Conservation (phyloP, 78 protist species). For the Pigoraptor vietnamica region DNA sequence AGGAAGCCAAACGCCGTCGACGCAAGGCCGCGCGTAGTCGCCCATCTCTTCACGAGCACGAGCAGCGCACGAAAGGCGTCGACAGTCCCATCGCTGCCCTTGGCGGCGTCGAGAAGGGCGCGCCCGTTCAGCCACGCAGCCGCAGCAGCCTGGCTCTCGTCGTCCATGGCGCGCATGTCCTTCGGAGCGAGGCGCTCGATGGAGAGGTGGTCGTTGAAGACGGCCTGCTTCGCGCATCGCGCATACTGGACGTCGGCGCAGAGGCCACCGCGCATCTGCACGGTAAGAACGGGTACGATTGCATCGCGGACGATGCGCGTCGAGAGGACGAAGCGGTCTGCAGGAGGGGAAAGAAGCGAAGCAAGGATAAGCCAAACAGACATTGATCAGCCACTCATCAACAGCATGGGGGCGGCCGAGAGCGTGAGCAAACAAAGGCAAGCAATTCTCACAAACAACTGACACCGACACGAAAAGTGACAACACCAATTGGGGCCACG, state of each 20-base stretch:
- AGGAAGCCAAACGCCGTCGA: background rate
- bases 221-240: background rate
- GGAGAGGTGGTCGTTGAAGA: background rate
- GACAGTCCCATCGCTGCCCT: background rate
- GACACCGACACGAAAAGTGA: too few relatives aligned
- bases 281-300: background rate
- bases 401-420: too few relatives aligned
- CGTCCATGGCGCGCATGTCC: background rate
- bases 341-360: too few relatives aligned
- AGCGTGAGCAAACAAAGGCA: too few relatives aligned
- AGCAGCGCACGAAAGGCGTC: background rate
- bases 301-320: background rate
- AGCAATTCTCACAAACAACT: too few relatives aligned
- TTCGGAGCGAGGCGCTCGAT: background rate
- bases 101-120: background rate
- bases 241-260: background rate
- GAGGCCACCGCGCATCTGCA: background rate
- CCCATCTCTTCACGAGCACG: background rate
- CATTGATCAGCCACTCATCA: too few relatives aligned
- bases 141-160: background rate
- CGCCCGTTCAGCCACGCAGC: background rate
- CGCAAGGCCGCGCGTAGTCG: background rate
- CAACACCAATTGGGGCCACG: too few relatives aligned
- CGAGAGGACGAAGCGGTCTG: background rate
- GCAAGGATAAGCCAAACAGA: too few relatives aligned